Conservation (phyloP, 306 rosid species). For the Alnus rubra region DNA sequence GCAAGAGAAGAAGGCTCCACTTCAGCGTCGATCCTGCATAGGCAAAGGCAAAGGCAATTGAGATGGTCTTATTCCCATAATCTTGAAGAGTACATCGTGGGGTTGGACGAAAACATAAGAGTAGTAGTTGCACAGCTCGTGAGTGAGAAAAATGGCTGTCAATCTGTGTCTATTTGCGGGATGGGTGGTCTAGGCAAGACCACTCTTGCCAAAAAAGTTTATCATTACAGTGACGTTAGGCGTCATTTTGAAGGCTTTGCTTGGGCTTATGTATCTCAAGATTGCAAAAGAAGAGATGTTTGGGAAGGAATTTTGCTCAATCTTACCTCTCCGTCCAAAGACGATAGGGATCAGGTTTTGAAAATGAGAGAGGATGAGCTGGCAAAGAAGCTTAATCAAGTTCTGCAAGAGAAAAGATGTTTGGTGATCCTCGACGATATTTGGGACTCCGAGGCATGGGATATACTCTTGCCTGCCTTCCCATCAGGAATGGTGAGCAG, state of each 20-base stretch:
- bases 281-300: slow-evolving; percentile 52
- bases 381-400: slow-evolving; percentile 38
- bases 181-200: slow-evolving; percentile 69
- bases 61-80: slow-evolving; percentile 53
- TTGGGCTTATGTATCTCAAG: slow-evolving; percentile 62
- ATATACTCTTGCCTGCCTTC: slow-evolving; percentile 34
- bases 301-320: slow-evolving; percentile 48
- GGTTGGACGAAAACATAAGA: slow-evolving; percentile 33
- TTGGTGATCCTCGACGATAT: slow-evolving; percentile 61
- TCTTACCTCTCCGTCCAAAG: slow-evolving; percentile 34
- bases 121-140: slow-evolving; percentile 33
- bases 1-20: slow-evolving; percentile 25
- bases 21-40: slow-evolving; percentile 4
- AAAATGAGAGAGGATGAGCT: slow-evolving; percentile 44
- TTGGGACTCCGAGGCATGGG: slow-evolving; percentile 48
- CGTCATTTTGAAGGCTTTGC: slow-evolving; percentile 42
- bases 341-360: slow-evolving; percentile 41
- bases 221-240: slow-evolving; percentile 29
- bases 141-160: slow-evolving; percentile 13
- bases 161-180: slow-evolving; percentile 45
- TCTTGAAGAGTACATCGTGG: slow-evolving; percentile 44
- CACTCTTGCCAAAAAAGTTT: slow-evolving; percentile 53
- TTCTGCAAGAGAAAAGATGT: slow-evolving; percentile 39
- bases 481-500: slow-evolving; percentile 30
- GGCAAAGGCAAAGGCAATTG: slow-evolving; percentile 24